Evolutionary conservation across 1,139 yeast genomes (phyloP).

Genomic region (Hansenula lynferdii): DNA sequence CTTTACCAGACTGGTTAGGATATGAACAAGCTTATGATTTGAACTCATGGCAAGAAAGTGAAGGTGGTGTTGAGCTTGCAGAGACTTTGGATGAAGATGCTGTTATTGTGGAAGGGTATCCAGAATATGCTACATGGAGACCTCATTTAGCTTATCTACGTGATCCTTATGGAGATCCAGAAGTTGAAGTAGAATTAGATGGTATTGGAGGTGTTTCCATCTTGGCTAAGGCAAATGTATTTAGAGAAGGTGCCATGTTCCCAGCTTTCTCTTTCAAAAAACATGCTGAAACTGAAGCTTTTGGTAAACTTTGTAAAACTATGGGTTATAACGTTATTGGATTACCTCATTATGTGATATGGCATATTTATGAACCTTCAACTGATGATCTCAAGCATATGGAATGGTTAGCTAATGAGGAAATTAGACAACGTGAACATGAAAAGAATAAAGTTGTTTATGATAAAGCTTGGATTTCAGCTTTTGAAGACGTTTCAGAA

Average conservation of each 20-base stretch:
- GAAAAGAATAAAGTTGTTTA: slow-evolving; percentile 29
- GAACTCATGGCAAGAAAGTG: slow-evolving; percentile 38
- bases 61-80: slow-evolving; percentile 33
- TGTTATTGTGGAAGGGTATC: slow-evolving; percentile 36
- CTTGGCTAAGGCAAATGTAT: slow-evolving; percentile 31
- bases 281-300: slow-evolving; percentile 39
- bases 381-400: slow-evolving; percentile 40
- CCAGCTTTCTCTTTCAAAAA: slow-evolving; percentile 37
- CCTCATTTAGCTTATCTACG: slow-evolving; percentile 35
- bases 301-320: slow-evolving; percentile 34
- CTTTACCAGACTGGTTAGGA: slow-evolving; percentile 63
- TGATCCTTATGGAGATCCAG: slow-evolving; percentile 37
- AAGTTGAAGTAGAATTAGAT: slow-evolving; percentile 35
- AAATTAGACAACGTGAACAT: slow-evolving; percentile 30
- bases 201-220: slow-evolving; percentile 41
- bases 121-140: slow-evolving; percentile 39
- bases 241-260: slow-evolving; percentile 33
- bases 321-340: slow-evolving; percentile 36
- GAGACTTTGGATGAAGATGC: slow-evolving; percentile 33
- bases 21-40: slow-evolving; percentile 51
- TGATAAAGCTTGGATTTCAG: slow-evolving; percentile 31
- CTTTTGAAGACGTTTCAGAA: slow-evolving; percentile 32
- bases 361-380: slow-evolving; percentile 41
- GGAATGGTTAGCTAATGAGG: slow-evolving; percentile 44
- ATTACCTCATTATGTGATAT: slow-evolving; percentile 36